Percentiles rank a stretch among this genome's conserved stretches.
Conservation (phyloP, 768 basidiomycete genomes). For the Galerina sulciceps region DNA sequence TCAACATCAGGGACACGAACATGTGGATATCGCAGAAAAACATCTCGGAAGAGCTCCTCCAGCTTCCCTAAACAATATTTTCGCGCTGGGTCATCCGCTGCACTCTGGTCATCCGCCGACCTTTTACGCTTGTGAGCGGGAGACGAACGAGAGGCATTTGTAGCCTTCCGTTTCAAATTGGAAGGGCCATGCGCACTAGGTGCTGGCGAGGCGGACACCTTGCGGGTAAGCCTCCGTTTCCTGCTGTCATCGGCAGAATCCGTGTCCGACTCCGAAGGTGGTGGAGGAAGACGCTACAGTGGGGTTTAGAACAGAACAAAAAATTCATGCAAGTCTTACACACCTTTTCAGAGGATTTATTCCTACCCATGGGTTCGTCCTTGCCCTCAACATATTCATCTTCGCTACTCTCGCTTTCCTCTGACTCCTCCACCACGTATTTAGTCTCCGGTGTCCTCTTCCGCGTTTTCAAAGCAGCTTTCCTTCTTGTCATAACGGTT, state of each 20-base stretch:
- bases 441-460: constrained; percentile 20
- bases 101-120: constrained; percentile 26
- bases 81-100: constrained; percentile 70
- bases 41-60: constrained; percentile 69
- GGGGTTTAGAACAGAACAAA: constrained; percentile 5
- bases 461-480: constrained; percentile 31
- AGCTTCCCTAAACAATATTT: constrained; percentile 83
- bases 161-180: constrained; percentile 59
- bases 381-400: constrained; percentile 73
- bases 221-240: constrained; percentile 33
- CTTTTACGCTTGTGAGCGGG: constrained; percentile 28
- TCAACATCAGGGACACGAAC: constrained; percentile 35
- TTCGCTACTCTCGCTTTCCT: constrained; percentile 57
- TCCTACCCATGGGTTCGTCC: constrained; percentile 36
- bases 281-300: constrained; percentile 37
- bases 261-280: constrained; percentile 28
- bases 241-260: constrained; percentile 50
- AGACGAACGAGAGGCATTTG: constrained; percentile 26
- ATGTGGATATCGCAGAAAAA: constrained; percentile 75
- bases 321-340: constrained; percentile 25
- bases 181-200: constrained; percentile 27
- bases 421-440: constrained; percentile 45
- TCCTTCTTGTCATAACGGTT: constrained; percentile 31
- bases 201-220: constrained; percentile 32
- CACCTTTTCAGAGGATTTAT: constrained; percentile 44